phyloP scores from a whole-genome alignment of 371 early-diverging fungal species.

The Mortierella polycephala region DNA sequence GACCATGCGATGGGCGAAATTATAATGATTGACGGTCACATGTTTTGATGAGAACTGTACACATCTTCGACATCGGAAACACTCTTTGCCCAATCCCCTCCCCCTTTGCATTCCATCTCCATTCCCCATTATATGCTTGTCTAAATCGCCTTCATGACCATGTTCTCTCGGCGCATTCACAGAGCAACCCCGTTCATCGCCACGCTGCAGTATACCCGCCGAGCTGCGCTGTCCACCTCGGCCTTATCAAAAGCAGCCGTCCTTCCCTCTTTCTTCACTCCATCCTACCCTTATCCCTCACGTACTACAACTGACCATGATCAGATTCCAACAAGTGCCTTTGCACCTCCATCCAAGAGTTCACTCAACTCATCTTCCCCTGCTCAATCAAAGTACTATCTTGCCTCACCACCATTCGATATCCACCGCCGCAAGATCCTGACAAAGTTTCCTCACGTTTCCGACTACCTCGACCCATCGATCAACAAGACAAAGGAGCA shows the following conservation, averaged over 20 bases:
- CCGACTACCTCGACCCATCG: conserved; percentile 13
- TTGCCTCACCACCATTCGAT: conserved; percentile 6
- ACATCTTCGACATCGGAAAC: too few species aligned
- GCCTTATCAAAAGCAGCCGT: conserved; percentile 1
- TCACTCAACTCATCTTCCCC: not conserved
- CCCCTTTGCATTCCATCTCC: not conserved
- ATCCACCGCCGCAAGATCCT: conserved; percentile 7
- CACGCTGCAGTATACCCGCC: not conserved
- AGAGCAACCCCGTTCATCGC: conserved; percentile 11
- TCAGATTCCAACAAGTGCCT: too few species aligned
- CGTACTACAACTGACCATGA: too few species aligned
- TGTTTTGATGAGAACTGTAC: too few species aligned
- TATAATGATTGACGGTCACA: too few species aligned
- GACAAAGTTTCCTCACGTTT: conserved; percentile 26
- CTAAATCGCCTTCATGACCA: conserved; percentile 9
- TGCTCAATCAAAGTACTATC: not conserved
- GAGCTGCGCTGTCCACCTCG: conserved; percentile 3
- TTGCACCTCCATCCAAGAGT: too few species aligned
- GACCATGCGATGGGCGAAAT: too few species aligned
- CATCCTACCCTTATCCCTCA: conserved; percentile 1
- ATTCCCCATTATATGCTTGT: not conserved
- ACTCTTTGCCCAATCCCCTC: not conserved
- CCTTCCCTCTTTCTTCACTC: conserved; percentile 12
- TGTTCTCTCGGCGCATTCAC: conserved; percentile 9
- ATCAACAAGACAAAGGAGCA: conserved; percentile 21